Conservation (phyloP, 345 rosid species). For the Garcia nutans region DNA sequence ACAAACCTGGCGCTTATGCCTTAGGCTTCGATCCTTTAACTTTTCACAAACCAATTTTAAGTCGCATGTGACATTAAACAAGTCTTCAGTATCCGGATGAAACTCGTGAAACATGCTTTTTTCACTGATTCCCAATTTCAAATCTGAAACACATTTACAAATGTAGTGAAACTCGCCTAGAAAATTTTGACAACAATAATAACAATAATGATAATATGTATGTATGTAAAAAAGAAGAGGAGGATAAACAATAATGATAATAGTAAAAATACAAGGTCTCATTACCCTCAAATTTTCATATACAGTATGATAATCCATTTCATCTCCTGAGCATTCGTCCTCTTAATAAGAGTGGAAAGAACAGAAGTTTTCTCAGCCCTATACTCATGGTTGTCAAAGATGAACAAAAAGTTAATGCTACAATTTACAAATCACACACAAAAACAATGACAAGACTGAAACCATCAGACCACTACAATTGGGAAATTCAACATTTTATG, state of each 20-base stretch:
- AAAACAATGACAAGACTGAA: not conserved
- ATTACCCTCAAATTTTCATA: not conserved
- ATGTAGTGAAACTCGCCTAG: constrained; percentile 2
- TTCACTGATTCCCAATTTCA: constrained; percentile 92
- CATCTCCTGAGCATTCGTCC: constrained; percentile 96
- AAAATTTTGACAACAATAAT: not conserved
- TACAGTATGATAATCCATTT: constrained; percentile 69
- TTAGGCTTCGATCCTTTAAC: constrained; percentile 67
- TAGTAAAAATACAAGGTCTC: not conserved
- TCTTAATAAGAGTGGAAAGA: constrained; percentile 76
- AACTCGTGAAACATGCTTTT: constrained; percentile 92
- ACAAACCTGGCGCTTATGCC: constrained; percentile 93
- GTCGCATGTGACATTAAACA: constrained; percentile 96
- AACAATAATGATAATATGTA: not conserved
- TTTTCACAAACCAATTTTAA: constrained; percentile 88
- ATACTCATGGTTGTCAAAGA: constrained; percentile 3
- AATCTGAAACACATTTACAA: constrained; percentile 48
- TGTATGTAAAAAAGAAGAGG: no score
- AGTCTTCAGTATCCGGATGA: constrained; percentile 95
- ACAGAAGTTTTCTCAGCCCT: constrained; percentile 68
- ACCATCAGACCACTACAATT: not conserved
- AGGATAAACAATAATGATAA: not conserved
- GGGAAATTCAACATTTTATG: not conserved
- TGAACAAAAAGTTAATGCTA: not conserved
- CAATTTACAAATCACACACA: not conserved